Evolutionary conservation across 1,284 basidiomycete species (phyloP).

Genomic region (Inonotus obliquus): DNA sequence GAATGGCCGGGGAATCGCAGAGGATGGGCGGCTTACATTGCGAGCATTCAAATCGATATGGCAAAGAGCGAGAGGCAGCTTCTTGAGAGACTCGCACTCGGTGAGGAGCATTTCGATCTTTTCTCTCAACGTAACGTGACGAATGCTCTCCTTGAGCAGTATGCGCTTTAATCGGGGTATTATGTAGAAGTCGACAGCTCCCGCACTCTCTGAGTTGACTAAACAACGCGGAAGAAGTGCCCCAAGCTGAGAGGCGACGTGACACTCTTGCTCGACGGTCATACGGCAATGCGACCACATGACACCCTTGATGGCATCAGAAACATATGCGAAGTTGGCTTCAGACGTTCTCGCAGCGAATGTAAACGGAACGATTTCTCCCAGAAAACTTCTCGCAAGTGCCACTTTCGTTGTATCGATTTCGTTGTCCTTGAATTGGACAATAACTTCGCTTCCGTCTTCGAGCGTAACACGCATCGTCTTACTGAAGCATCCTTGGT

Average conservation of each 20-base stretch:
- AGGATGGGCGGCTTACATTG: neutral
- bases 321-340: neutral
- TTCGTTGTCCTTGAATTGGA: constrained; percentile 6
- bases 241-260: neutral
- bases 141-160: neutral
- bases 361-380: neutral
- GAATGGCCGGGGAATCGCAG: no score
- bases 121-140: neutral
- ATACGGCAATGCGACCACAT: neutral
- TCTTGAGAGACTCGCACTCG: neutral
- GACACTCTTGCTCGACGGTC: neutral
- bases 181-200: neutral
- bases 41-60: neutral
- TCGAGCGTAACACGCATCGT: neutral
- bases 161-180: neutral
- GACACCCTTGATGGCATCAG: neutral
- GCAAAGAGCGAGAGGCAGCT: neutral
- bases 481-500: neutral
- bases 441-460: neutral
- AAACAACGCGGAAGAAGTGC: neutral
- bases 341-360: neutral
- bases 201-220: neutral
- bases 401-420: neutral
- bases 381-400: neutral
- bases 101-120: neutral